Evolutionary conservation across 495 filamentous ascomycete genomes (phyloP), one percentile per base, ranked within the genome.

Genomic region (Ramalina peruviana): DNA sequence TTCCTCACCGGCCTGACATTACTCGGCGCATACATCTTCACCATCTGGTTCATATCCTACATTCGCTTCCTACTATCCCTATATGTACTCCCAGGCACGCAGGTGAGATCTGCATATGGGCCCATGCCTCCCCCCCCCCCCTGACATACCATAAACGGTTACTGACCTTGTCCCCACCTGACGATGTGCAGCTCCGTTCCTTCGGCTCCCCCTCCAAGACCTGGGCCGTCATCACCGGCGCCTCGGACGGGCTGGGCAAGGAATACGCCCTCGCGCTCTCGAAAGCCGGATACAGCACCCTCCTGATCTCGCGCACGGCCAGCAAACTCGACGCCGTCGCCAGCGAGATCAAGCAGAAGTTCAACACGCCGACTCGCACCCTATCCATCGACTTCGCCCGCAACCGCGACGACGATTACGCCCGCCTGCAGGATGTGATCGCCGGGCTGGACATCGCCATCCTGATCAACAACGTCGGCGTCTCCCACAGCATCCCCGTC

Each of bases 381-480:
- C 69, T 93, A 25, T 78, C 86, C 27, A 95, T 97, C 85, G 92
- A 99, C 70, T 99, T 90, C 66, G 72, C 87, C 25, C 66, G 74
- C 60, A 82, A 89, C 66, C 64, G 77, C 47, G 78, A 89, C 46
- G 71, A 66, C 38, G 86, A 94, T 69, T 94, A 89, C 69, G 74
- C 75, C 33, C 72, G 73, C 19, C 76, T 98, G 19, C 73, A 76
- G 50, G 60, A 74, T 42, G 60, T 86, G 25, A 66, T 94, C 47
- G 64, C 77, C 20, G 78, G 75, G 7, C 73, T 94, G 42, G 88
- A 96, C 50, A 72, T 99, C 15, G 81, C 83, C 40, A 80, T 99
- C 54, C 70, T 99, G 50, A 72, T 99, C 69, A 99, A 99, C 74
- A 99, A 99, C 62, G 93, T 99, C 44, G 93, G 93, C 55, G 82